These are phyloP conservation scores for Polyrhizophydium stewartii DNA, from an alignment of 371 early-diverging fungal species.

Conservation along the genomic window DNA sequence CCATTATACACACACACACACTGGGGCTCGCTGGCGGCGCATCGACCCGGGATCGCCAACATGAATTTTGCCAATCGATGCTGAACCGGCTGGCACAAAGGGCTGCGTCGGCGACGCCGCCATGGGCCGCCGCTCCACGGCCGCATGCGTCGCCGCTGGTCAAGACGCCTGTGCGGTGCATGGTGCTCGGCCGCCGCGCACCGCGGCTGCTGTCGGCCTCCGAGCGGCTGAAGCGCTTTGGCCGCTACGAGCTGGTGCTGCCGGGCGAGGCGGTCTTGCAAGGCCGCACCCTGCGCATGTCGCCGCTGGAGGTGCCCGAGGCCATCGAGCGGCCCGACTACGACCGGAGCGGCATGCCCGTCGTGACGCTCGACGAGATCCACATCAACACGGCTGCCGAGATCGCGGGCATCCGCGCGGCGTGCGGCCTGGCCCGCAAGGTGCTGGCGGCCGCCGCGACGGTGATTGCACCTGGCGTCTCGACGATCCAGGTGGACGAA, in stretches of 20 bases:
- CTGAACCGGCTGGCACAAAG: not conserved
- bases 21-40: no score
- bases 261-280: not conserved
- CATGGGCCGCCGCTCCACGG: not conserved
- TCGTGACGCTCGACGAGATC: constrained; percentile 3
- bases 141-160: not conserved
- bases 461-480: constrained; percentile 55
- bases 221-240: constrained; percentile 14
- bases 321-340: constrained; percentile 18
- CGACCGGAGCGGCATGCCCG: constrained; percentile 7
- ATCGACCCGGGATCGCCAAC: no score
- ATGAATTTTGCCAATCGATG: not conserved
- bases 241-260: constrained; percentile 21
- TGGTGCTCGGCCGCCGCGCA: not conserved
- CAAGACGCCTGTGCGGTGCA: not conserved
- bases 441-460: constrained; percentile 52
- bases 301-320: constrained; percentile 1
- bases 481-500: constrained; percentile 72
- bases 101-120: not conserved
- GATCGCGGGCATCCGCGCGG: constrained; percentile 9
- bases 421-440: constrained; percentile 51
- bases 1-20: no score
- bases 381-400: constrained; percentile 15
- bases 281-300: not conserved
- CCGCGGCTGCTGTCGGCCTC: constrained; percentile 2